A percentile compares a stretch with the other conserved stretches of the same genome.
Evolutionary conservation across 352 stramenopile species (phyloP).

Genomic region (Phytophthora pini): DNA sequence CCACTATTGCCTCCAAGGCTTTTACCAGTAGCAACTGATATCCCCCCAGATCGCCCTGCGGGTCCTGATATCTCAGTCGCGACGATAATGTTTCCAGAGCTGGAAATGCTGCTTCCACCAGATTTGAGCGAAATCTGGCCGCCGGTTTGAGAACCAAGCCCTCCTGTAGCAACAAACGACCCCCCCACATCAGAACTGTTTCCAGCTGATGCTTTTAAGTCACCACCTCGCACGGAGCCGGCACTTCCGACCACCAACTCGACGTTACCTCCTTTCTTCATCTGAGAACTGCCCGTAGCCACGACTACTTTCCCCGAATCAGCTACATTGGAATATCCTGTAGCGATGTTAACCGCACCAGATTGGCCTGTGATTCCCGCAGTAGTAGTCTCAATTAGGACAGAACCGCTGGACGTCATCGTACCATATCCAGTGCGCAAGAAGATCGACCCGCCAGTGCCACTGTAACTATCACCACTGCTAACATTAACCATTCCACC

Average conservation of each 20-base stretch:
- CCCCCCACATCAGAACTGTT: constrained; percentile 41
- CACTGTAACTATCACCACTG: constrained; percentile 27
- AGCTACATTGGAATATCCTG: constrained; percentile 22
- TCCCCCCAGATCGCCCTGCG: constrained; percentile 19
- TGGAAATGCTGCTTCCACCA: constrained; percentile 28
- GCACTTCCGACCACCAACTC: constrained; percentile 29
- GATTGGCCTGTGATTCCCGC: constrained; percentile 26
- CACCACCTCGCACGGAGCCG: constrained; percentile 27
- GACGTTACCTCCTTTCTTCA: constrained; percentile 27
- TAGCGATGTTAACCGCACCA: constrained; percentile 24
- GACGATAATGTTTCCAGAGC: constrained; percentile 25
- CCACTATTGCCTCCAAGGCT: constrained; percentile 31
- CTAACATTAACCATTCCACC: constrained; percentile 30
- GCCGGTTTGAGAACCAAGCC: constrained; percentile 32
- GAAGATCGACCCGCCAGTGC: constrained; percentile 34
- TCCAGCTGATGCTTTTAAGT: constrained; percentile 25
- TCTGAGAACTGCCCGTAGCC: constrained; percentile 27
- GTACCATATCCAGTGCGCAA: constrained; percentile 27
- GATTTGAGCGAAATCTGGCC: constrained; percentile 31
- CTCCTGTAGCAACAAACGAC: constrained; percentile 21
- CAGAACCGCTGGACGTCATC: constrained; percentile 30
- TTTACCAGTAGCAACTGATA: constrained; percentile 32
- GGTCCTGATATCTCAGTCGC: constrained; percentile 25
- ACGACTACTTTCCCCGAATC: constrained; percentile 31
- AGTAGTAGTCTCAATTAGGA: constrained; percentile 25